Evolutionary conservation across 2,329 filamentous ascomycete genomes (phyloP), one percentile per base, ranked within the genome.

Genomic region (Leptographium flavum): DNA sequence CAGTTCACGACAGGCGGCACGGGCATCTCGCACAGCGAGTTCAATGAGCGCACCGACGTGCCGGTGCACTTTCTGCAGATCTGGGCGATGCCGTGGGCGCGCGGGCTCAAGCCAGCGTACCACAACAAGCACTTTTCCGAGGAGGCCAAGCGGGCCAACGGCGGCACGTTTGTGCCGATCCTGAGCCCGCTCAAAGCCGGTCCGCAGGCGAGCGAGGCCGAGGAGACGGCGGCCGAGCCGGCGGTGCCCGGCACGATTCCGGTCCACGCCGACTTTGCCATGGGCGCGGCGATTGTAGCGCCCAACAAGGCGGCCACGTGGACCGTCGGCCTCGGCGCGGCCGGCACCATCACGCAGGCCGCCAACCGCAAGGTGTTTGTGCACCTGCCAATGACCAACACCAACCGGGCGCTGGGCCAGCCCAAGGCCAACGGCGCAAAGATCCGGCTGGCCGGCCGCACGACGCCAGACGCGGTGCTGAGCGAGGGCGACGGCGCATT

Each of bases 1-100:
- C 87, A 94, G 57, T 94, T 93, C 62, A 94, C 87, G 10, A 87
- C 81, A 14, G 87, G 84, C n/a, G 87, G 87, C 45, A 87, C 77
- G 5, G 79, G 79, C 55, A 76, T 94, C 55, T 76, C 85, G 2
- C 86, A 94, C 61, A 83, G 78, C 8, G 87, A 94, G 63, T 78
- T 81, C 63, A 92, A 90, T 62, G 79, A 92, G 63, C 79, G 86
- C 59, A 60, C 66, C 44, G 64, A 71, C 14, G 75, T 84, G 38
- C 76, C 81, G 22, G 82, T 86, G 13, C 86, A 93, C 58, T 93
- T 93, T 58, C 65, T 94, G 30, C 87, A 94, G 63, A 93, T 94
- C 55, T 94, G 86, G 87, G 85, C 81, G 1, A 67, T 85, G 42
- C 86, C 86, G 0, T 88, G 86, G 74, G 79, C 78, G 60, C 65